Percentiles rank a stretch among this genome's conserved stretches.
phyloP scores from a whole-genome alignment of 306 rosid species.

The Dicorynia guianensis region DNA sequence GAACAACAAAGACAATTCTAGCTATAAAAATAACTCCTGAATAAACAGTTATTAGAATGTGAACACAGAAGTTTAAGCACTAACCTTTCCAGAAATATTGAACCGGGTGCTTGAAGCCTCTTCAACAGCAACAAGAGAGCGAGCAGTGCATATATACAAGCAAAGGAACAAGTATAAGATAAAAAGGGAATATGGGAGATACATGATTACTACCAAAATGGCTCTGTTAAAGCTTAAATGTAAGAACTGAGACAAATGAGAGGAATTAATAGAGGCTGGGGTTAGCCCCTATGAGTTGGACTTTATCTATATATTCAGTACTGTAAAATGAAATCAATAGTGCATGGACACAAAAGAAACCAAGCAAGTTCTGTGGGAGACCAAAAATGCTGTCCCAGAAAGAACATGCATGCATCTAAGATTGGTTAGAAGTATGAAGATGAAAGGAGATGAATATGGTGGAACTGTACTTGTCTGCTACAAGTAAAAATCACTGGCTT shows the following conservation, averaged over 20 bases:
- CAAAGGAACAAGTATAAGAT: constrained; percentile 46
- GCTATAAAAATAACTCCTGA: not conserved
- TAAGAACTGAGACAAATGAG: not conserved
- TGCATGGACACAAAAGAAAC: not conserved
- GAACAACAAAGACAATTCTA: not conserved
- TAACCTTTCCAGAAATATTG: constrained; percentile 46
- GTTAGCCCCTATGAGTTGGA: not conserved
- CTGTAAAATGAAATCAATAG: not conserved
- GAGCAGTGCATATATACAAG: constrained; percentile 51
- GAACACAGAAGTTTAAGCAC: not conserved
- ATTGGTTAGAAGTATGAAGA: not conserved
- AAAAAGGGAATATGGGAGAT: constrained; percentile 30
- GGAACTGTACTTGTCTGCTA: not conserved
- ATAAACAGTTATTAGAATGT: not conserved
- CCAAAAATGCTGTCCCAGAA: not conserved
- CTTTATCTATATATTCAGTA: too few species aligned
- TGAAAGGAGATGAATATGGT: not conserved
- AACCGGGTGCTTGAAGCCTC: not conserved
- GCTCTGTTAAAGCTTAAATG: not conserved
- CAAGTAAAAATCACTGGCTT: not conserved
- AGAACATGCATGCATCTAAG: not conserved
- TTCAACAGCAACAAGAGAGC: constrained; percentile 37
- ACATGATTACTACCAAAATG: constrained; percentile 25
- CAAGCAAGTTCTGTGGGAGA: not conserved
- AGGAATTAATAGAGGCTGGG: not conserved